Percentiles rank a stretch among this genome's conserved stretches.
Evolutionary conservation across 768 basidiomycete species (phyloP).

Genomic region (Leccinum olivaceopallidum): DNA sequence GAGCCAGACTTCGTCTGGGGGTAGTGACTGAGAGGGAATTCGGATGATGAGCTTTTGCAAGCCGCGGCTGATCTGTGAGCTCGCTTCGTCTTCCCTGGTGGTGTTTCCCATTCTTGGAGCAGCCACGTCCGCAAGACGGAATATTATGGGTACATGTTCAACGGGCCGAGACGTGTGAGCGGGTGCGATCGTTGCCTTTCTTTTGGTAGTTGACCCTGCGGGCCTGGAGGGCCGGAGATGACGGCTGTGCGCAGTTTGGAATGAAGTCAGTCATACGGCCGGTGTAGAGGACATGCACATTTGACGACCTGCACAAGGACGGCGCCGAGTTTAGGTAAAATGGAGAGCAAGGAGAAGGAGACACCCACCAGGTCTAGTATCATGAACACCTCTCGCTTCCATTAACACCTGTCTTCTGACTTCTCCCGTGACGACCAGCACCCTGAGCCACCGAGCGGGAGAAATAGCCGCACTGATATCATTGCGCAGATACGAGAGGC

Average conservation of each 20-base stretch:
- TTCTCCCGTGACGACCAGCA: slow-evolving; percentile 13
- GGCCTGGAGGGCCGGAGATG: slow-evolving; percentile 74
- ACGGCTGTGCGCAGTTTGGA: slow-evolving; percentile 60
- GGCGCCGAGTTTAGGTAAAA: neutral
- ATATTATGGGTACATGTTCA: slow-evolving; percentile 50
- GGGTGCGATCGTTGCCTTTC: slow-evolving; percentile 59
- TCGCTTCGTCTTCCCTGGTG: slow-evolving; percentile 86
- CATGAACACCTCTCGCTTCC: slow-evolving; percentile 33
- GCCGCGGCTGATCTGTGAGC: slow-evolving; percentile 6
- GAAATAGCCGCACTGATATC: slow-evolving; percentile 32
- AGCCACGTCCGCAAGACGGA: slow-evolving; percentile 86
- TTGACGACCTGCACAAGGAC: slow-evolving; percentile 50
- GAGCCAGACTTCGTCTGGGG: no score
- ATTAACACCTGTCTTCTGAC: slow-evolving; percentile 31
- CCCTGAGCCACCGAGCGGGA: slow-evolving; percentile 11
- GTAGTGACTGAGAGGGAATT: no score
- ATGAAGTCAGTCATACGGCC: slow-evolving; percentile 19
- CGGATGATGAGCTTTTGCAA: no score
- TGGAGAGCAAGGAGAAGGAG: neutral
- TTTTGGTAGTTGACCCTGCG: slow-evolving; percentile 88
- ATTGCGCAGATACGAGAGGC: slow-evolving; percentile 43
- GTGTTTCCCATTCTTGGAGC: slow-evolving; percentile 85
- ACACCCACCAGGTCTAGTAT: no score
- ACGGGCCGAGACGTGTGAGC: slow-evolving; percentile 1
- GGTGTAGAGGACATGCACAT: slow-evolving; percentile 40